Evolutionary conservation across 2,329 filamentous ascomycete species (phyloP).

Genomic region (Ceratocystis harringtonii): DNA sequence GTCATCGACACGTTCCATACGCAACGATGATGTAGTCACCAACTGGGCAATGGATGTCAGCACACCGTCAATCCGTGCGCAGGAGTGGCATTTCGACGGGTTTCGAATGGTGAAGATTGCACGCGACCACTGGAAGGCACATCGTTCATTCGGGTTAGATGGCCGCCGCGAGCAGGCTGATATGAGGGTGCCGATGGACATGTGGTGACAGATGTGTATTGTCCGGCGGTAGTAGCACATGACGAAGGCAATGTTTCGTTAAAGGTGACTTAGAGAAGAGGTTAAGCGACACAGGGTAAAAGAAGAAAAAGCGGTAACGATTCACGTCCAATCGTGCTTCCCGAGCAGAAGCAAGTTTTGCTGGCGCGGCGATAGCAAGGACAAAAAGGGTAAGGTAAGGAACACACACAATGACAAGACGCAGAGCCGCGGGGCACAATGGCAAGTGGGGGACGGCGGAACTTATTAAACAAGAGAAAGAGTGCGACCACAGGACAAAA

Average conservation of each 20-base stretch:
- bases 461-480: background rate
- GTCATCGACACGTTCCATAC: constrained; percentile 9
- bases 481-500: background rate
- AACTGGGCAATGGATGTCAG: constrained; percentile 11
- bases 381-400: background rate
- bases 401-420: background rate
- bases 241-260: background rate
- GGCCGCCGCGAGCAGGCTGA: constrained; percentile 12
- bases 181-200: constrained; percentile 12
- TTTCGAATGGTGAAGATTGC: constrained; percentile 15
- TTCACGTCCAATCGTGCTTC: background rate
- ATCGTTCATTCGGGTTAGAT: background rate
- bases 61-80: constrained; percentile 9
- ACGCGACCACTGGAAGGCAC: constrained; percentile 16
- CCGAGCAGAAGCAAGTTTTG: background rate
- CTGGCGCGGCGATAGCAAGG: background rate
- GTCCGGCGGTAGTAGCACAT: constrained; percentile 20
- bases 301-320: background rate
- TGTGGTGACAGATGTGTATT: constrained; percentile 19
- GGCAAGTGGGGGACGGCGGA: background rate
- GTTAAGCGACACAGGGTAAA: background rate
- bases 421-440: background rate
- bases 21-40: constrained; percentile 7
- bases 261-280: no score
- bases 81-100: constrained; percentile 10